Percentiles rank a stretch among this genome's conserved stretches.
Evolutionary conservation across 305 asterid genomes (phyloP).

Genomic region (Coffea humblotiana): DNA sequence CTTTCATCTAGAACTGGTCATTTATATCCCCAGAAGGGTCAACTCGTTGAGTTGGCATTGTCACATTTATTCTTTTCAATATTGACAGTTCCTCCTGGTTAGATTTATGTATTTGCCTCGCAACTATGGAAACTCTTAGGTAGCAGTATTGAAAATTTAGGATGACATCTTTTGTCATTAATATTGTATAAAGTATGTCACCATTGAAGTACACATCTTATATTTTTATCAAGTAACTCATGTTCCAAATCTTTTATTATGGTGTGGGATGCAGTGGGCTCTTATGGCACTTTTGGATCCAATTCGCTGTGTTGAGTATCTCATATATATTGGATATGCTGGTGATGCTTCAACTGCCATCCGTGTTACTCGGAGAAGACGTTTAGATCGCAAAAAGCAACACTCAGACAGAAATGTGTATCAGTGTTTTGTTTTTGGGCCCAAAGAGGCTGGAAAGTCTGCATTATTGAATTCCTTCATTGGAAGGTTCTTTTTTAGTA

Average conservation of each 20-base stretch:
- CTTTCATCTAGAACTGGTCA: neutral
- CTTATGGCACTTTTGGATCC: slow-evolving; percentile 96
- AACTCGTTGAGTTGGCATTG: neutral
- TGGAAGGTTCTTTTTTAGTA: slow-evolving; percentile 59
- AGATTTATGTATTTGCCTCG: neutral
- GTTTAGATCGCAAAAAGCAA: slow-evolving; percentile 87
- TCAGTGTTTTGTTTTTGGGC: slow-evolving; percentile 97
- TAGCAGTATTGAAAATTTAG: neutral
- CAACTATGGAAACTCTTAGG: neutral
- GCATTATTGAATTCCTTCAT: slow-evolving; percentile 70
- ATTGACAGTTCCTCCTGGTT: neutral
- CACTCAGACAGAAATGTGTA: slow-evolving; percentile 78
- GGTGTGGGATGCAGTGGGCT: slow-evolving; percentile 69
- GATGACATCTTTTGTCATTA: neutral
- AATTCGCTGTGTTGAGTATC: slow-evolving; percentile 76
- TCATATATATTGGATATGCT: slow-evolving; percentile 85
- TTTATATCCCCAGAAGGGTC: neutral
- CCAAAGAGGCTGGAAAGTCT: slow-evolving; percentile 85
- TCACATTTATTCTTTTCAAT: neutral
- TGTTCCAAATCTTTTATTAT: slow-evolving; percentile 10
- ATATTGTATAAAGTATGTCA: neutral
- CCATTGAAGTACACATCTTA: neutral
- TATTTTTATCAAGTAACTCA: neutral
- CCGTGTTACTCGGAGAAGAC: slow-evolving; percentile 86
- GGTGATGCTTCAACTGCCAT: slow-evolving; percentile 83